Evolutionary conservation across 257 asterid species (phyloP), one percentile per base, ranked within the genome.

Genomic region (Solanum pimpinellifolium): DNA sequence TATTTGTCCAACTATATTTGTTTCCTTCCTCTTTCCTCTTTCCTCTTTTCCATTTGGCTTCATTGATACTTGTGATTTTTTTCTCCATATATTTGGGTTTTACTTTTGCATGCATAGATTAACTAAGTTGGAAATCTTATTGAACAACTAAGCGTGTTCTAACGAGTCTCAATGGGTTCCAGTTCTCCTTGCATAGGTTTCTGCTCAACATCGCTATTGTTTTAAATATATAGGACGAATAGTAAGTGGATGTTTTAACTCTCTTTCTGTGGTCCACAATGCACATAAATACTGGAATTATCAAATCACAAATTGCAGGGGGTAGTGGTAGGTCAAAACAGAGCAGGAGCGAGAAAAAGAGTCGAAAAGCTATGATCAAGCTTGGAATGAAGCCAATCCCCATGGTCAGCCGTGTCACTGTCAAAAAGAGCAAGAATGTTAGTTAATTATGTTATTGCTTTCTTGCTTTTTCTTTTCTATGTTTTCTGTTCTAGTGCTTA

Each of bases 341-440:
- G 91, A 93, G 94, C 86, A 91, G 94, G 86, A 93, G 96, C 68
- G 93, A 93, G 92, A 93, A 92, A 88, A 93, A 93, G 90, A 93
- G 96, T 65, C 91, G 96, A 49, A 93, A 93, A 93, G 96, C 96
- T 56, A 91, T 93, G 96, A 88, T 91, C 31, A 93, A 92, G 90
- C 92, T 93, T 25, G 96, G 95, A 91, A 93, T 93, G 96, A 93
- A 92, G 90, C 90, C 95, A 81, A 91, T 93, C 86, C 89, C 90
- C 13, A 94, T 90, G 8, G 96, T 91, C 87, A 93, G 96, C 91
- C 90, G 95, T 59, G 95, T 92, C 89, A 92, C 96, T 9, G 90
- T 93, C 83, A 93, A 92, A 92, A 93, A 93, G 92, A 93, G 96
- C 95, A 92, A 93, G 90, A 93, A 90, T 87, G 94, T 93, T 29